phyloP scores from a whole-genome alignment of 768 basidiomycete genomes.

The Termitomyces bulborhizus region DNA sequence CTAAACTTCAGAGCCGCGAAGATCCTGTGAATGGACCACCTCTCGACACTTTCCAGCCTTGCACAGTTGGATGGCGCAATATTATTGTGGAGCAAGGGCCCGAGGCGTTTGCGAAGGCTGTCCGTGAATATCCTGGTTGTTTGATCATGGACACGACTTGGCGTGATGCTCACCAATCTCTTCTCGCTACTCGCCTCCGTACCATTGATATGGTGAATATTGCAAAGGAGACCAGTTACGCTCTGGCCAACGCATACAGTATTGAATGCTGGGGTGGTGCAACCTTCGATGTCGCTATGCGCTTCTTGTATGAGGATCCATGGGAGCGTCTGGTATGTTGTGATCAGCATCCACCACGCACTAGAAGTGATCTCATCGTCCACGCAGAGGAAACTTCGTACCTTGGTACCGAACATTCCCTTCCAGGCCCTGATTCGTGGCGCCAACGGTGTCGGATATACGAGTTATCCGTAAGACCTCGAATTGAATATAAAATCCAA shows the following conservation, averaged over 20 bases:
- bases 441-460: conserved; percentile 98
- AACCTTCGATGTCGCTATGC: conserved; percentile 98
- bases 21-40: conserved; percentile 63
- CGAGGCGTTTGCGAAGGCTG: conserved; percentile 97
- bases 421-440: conserved; percentile 98
- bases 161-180: conserved; percentile 98
- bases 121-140: conserved; percentile 90
- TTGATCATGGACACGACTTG: conserved; percentile 99
- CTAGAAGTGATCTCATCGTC: conserved; percentile 10
- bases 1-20: conserved; percentile 71
- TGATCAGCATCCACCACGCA: neutral
- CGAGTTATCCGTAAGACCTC: conserved; percentile 82
- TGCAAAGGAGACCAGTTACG: conserved; percentile 94
- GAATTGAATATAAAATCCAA: neutral
- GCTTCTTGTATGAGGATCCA: conserved; percentile 99
- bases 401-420: conserved; percentile 97
- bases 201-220: conserved; percentile 98
- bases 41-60: conserved; percentile 78
- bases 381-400: conserved; percentile 76
- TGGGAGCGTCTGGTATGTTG: conserved; percentile 88
- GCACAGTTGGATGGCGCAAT: conserved; percentile 92
- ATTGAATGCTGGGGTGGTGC: conserved; percentile 99
- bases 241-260: conserved; percentile 91
- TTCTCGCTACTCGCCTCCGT: conserved; percentile 92
- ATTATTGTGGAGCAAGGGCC: conserved; percentile 98